Base-by-base conservation (phyloP, 148 eudicot genomes). In the Diospyros kaki region DNA sequence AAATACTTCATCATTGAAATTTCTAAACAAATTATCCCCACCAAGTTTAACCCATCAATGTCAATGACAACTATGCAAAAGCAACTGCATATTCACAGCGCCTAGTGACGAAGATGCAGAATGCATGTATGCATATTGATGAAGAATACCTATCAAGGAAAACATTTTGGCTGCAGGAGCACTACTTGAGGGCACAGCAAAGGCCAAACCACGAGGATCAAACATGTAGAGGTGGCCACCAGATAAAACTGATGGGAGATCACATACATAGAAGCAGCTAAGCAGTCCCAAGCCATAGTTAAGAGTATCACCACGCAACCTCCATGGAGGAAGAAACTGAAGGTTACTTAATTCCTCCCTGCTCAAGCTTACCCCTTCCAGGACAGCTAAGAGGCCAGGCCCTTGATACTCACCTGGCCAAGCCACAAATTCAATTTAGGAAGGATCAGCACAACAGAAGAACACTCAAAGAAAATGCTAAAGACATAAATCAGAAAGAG, bases 261-360 rank as follows among this genome's bases (percentile, higher is more conserved):
- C 98, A 86, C 89, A 87, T 66, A 95, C 75, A 58, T 84, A 85
- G 69, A 89, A 95, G 79, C 91, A 81, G 84, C 97, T 86, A 66
- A 95, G 84, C 83, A 95, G 77, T 76, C 94, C 98, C 77, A 95
- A 86, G 52, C 98, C 99, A 77, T 92, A 95, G 78, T 87, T 91
- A 66, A 95, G 84, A 64, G 94, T 91, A 83, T 91, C 93, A 76
- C 94, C 93, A 73, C 97, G 86, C 72, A 95, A 81, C 80, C 88
- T 87, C 98, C 97, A 95, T 53, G 99, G 98, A 78, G 99, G 97
- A 80, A 86, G 94, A 87, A 89, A 85, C 79, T 92, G 99, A 64
- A 95, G 84, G 75, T 92, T 90, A 78, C 94, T 88, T 58, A 95
- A 75, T 86, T 95, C 99, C 71, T 95, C 99, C 84, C 93, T 87